Evolutionary conservation across 495 filamentous ascomycete species (phyloP), one percentile per base, ranked within the genome.

Genomic region (Penicillium pancosmium): DNA sequence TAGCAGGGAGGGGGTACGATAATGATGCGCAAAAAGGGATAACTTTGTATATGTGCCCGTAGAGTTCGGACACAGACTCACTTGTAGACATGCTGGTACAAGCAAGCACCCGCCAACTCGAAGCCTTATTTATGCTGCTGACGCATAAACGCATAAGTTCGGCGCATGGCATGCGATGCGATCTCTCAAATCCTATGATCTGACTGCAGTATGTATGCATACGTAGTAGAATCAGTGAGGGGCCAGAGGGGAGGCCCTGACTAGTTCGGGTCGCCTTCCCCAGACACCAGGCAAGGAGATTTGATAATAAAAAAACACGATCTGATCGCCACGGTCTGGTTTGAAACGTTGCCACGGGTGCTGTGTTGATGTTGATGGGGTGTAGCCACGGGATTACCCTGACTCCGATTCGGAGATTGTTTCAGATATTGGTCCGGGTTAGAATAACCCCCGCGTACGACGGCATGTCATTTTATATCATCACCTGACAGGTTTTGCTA

Each of bases 51-150:
- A 7, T n/a, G 9, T 15, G 43, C 27, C 27, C 27, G 8, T 4
- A 31, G 5, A 31, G 8, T 9, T 8, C 16, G 46, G 13, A 27
- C 18, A 48, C 12, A 27, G 46, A 48, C 46, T 48, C 11, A 23
- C 12, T 12, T 12, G 19, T 27, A 27, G 19, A 25, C 46, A 12
- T 13, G 10, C 5, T 21, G 41, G 41, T 48, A 27, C n/a, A 19
- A 44, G 11, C 12, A 40, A 40, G 36, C 36, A n/a, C 36, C 55
- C 55, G 50, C 57, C 59, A n/a, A 38, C 53, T 54, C 40, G 55
- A 57, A 56, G 54, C 62, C 56, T 62, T 55, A 53, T 43, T 43
- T 25, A 56, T 68, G 65, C 65, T 65, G 59, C 40, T 60, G 62
- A 68, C 57, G 27, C 54, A 55, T 60, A 54, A 18, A 56, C 25